Conservation (phyloP, 176 grass and related monocot genomes). For the Bromus sterilis region DNA sequence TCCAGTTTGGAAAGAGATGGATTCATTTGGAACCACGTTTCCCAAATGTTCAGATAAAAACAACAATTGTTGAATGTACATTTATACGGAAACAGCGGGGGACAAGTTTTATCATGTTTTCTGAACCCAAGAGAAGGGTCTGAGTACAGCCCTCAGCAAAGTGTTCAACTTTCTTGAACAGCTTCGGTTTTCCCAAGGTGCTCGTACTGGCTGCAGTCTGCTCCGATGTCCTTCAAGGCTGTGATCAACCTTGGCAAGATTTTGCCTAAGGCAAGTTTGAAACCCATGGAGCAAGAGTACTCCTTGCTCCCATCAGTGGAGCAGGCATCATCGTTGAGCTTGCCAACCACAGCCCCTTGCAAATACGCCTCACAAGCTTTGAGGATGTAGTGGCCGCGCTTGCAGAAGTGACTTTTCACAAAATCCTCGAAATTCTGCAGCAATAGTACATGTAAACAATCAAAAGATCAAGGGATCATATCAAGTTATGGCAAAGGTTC, state of each 20-base stretch:
- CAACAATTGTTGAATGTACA: slow-evolving; percentile 43
- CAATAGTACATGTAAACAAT: slow-evolving; percentile 4
- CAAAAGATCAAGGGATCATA: neutral
- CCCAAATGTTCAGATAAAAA: slow-evolving; percentile 50
- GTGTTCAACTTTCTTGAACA: slow-evolving; percentile 35
- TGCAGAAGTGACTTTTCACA: slow-evolving; percentile 64
- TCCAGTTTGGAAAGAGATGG: slow-evolving; percentile 13
- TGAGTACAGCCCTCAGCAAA: neutral
- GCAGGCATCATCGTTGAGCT: slow-evolving; percentile 60
- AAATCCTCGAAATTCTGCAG: slow-evolving; percentile 90
- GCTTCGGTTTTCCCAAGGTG: slow-evolving; percentile 51
- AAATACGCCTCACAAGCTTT: slow-evolving; percentile 92
- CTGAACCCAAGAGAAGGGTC: slow-evolving; percentile 9
- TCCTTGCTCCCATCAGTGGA: slow-evolving; percentile 59
- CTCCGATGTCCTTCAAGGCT: slow-evolving; percentile 56
- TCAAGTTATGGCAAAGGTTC: neutral
- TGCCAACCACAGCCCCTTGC: slow-evolving; percentile 67
- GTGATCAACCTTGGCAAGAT: slow-evolving; percentile 67
- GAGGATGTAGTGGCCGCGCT: slow-evolving; percentile 71
- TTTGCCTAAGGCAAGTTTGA: slow-evolving; percentile 84
- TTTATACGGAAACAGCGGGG: slow-evolving; percentile 25
- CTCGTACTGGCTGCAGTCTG: slow-evolving; percentile 61
- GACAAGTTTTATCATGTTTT: slow-evolving; percentile 29
- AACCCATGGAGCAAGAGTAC: slow-evolving; percentile 72
- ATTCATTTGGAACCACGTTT: slow-evolving; percentile 38